Conservation (phyloP, 106 monocot genomes). For the Alisma plantagoaquatica region DNA sequence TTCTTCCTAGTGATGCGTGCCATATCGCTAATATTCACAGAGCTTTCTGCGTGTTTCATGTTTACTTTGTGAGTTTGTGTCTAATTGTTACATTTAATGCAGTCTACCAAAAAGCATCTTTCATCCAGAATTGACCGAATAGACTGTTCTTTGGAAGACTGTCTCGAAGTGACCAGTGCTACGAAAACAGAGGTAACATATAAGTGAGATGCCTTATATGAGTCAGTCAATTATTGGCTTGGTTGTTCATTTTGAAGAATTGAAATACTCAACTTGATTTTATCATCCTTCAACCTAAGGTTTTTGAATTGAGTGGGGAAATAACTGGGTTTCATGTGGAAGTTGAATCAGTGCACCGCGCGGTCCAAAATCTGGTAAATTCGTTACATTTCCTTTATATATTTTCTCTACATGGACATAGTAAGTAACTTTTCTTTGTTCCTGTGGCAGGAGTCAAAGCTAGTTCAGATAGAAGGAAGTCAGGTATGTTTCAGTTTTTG, state of each 20-base stretch:
- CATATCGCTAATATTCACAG: too few species aligned
- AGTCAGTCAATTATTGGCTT: background rate
- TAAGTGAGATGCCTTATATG: background rate
- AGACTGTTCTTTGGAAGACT: conserved; percentile 20
- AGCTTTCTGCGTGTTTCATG: too few species aligned
- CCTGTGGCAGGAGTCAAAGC: conserved; percentile 10
- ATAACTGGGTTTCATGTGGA: conserved; percentile 11
- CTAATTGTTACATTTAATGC: too few species aligned
- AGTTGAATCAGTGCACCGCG: conserved; percentile 19
- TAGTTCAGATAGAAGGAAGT: conserved; percentile 21
- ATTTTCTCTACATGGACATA: background rate
- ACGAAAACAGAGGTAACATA: conserved; percentile 10
- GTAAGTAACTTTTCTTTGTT: background rate
- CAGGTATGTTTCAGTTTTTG: conserved; percentile 15
- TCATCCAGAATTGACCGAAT: conserved; percentile 23
- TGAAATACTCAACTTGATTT: too few species aligned
- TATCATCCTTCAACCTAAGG: too few species aligned
- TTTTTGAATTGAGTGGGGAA: conserved; percentile 18
- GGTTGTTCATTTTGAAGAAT: too few species aligned
- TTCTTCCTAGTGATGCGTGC: too few species aligned
- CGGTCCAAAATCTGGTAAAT: conserved; percentile 17
- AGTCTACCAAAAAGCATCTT: conserved; percentile 17
- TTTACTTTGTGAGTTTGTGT: too few species aligned
- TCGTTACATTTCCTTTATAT: background rate
- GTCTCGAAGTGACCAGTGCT: conserved; percentile 12